Conservation (phyloP, 352 stramenopile species). For the Globisporangium emineosum region DNA sequence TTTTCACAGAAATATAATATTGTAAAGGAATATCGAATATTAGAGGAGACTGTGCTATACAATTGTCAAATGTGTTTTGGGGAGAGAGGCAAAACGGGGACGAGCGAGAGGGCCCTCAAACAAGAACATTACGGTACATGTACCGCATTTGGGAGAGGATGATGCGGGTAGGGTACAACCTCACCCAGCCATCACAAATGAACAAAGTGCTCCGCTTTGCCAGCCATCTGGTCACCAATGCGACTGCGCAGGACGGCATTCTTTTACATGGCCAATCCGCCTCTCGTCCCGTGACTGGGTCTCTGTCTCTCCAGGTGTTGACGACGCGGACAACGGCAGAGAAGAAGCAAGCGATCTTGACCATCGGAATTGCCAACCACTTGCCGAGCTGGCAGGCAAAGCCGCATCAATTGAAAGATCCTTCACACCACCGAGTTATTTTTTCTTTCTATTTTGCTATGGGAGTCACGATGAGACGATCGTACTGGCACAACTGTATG, state of each 20-base stretch:
- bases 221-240: background rate
- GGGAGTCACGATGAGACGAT: background rate
- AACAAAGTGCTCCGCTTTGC: background rate
- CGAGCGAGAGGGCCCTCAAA: background rate
- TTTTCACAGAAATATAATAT: background rate
- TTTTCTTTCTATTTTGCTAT: background rate
- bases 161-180: background rate
- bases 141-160: background rate
- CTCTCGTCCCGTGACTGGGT: background rate
- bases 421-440: background rate
- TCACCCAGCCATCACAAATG: background rate
- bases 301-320: background rate
- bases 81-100: background rate
- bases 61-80: background rate
- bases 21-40: background rate
- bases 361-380: background rate
- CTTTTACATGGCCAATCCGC: background rate
- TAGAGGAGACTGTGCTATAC: background rate
- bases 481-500: background rate
- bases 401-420: background rate
- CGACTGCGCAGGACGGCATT: background rate
- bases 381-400: background rate
- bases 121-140: background rate
- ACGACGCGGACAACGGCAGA: background rate
- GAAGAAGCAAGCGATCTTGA: background rate